Evolutionary conservation across 495 filamentous ascomycete genomes (phyloP).

Genomic region (Xylaria scruposa): DNA sequence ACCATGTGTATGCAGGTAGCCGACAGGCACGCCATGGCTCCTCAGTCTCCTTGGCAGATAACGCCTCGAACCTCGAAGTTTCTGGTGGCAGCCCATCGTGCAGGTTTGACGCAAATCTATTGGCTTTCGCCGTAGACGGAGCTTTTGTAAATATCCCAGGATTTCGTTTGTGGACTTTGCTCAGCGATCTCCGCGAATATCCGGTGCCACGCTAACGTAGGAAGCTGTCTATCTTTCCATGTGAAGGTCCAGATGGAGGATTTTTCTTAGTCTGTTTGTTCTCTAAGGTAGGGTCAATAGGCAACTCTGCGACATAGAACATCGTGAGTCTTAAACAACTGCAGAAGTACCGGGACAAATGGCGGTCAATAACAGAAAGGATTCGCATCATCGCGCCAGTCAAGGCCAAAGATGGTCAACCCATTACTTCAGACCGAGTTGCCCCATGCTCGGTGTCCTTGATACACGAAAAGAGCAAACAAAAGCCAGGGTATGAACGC

Average conservation of each 20-base stretch:
- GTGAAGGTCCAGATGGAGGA: neutral
- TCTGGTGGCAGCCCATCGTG: neutral
- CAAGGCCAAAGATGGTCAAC: conserved; percentile 6
- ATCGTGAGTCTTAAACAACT: neutral
- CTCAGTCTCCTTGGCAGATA: conserved; percentile 13
- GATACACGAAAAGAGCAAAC: conserved; percentile 19
- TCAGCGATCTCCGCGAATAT: conserved; percentile 5
- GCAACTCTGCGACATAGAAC: neutral
- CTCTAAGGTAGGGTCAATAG: neutral
- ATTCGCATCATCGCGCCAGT: neutral
- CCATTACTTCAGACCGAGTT: neutral
- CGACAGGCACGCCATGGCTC: conserved; percentile 1
- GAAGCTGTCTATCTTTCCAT: conserved; percentile 19
- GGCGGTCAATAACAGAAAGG: conserved; percentile 18
- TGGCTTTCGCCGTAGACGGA: neutral
- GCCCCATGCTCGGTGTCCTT: neutral
- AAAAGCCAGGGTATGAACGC: conserved; percentile 5
- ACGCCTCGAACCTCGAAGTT: neutral
- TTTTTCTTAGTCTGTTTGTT: conserved; percentile 12
- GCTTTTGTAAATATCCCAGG: neutral
- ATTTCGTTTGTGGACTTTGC: conserved; percentile 2
- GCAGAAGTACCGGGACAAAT: conserved; percentile 1
- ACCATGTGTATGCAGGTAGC: conserved; percentile 16
- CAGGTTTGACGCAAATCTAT: conserved; percentile 14
- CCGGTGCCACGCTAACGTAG: conserved; percentile 16